A percentile compares a stretch with the other conserved stretches of the same genome.
Evolutionary conservation across 805 yeast species (phyloP).

Genomic region (Starmerella bacillaris): DNA sequence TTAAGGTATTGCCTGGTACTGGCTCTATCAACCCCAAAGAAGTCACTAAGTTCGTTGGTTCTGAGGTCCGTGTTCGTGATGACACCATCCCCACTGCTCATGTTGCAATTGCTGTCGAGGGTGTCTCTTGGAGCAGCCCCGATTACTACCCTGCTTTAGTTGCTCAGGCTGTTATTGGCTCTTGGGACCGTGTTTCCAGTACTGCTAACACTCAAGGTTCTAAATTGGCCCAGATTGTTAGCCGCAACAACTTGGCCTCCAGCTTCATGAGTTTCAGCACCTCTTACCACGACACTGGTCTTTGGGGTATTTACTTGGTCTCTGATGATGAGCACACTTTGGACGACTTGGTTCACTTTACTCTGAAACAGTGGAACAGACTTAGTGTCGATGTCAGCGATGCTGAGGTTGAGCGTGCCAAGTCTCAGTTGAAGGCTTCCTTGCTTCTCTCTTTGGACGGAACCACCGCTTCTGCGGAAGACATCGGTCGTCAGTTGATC

Average conservation of each 20-base stretch:
- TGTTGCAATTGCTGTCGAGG: conserved; percentile 89
- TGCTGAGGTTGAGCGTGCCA: conserved; percentile 83
- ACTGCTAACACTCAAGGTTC: conserved; percentile 72
- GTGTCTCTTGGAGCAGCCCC: conserved; percentile 91
- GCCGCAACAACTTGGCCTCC: conserved; percentile 57
- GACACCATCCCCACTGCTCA: conserved; percentile 73
- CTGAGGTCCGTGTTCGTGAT: conserved; percentile 72
- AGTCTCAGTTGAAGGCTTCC: conserved; percentile 87
- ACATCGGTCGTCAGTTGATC: conserved; percentile 90
- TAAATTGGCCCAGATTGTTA: conserved; percentile 51
- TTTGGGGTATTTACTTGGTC: conserved; percentile 91
- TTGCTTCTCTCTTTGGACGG: conserved; percentile 79
- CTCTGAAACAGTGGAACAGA: conserved; percentile 76
- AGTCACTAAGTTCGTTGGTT: conserved; percentile 67
- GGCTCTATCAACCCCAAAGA: conserved; percentile 39
- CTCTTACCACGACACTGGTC: conserved; percentile 89
- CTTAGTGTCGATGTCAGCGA: conserved; percentile 63
- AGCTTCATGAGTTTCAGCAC: conserved; percentile 94
- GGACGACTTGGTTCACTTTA: conserved; percentile 51
- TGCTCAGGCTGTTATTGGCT: conserved; percentile 91
- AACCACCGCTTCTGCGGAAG: conserved; percentile 90
- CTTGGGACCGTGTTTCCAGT: conserved; percentile 90
- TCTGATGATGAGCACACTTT: conserved; percentile 57
- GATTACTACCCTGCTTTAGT: conserved; percentile 90
- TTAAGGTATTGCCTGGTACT: conserved; percentile 52